Percentiles rank a stretch among this genome's conserved stretches.
These are phyloP conservation scores for Pseudocercospora fijiensis DNA, from an alignment of 2,329 filamentous ascomycete species.

Conservation along the genomic window DNA sequence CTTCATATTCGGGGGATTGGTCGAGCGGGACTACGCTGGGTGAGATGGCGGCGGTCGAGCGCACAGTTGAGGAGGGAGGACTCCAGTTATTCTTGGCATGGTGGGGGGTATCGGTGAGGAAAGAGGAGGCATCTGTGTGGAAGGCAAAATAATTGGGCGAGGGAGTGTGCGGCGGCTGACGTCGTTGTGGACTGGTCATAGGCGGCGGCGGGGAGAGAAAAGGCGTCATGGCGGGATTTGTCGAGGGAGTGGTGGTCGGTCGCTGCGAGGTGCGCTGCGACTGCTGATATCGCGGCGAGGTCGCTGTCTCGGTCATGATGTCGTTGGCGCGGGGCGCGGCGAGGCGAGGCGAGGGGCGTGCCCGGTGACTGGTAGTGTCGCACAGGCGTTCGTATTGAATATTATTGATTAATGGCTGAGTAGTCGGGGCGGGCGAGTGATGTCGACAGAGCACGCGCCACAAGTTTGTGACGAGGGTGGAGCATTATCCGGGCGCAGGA, in stretches of 20 bases:
- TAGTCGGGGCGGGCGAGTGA: not conserved
- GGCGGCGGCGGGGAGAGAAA: conserved; percentile 33
- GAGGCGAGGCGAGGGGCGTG: conserved; percentile 7
- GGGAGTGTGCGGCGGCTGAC: conserved; percentile 33
- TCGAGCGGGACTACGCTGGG: conserved; percentile 70
- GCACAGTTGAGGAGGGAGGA: conserved; percentile 67
- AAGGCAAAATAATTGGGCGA: conserved; percentile 90
- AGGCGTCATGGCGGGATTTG: conserved; percentile 33
- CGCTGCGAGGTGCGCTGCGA: conserved; percentile 12
- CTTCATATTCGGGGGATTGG: conserved; percentile 78
- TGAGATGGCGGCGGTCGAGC: conserved; percentile 66
- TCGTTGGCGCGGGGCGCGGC: conserved; percentile 7
- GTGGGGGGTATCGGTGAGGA: conserved; percentile 43
- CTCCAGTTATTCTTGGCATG: conserved; percentile 73
- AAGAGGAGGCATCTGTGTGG: conserved; percentile 62
- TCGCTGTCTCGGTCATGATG: conserved; percentile 30
- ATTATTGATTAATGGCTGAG: not conserved
- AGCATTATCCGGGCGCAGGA: not conserved
- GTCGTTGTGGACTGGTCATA: conserved; percentile 25
- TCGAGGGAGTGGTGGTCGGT: conserved; percentile 22
- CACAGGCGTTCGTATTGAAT: conserved; percentile 1
- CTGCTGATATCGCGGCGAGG: conserved; percentile 27
- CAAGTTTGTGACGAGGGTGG: not conserved
- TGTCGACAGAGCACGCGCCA: conserved; percentile 2
- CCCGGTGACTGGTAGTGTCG: not conserved